Evolutionary conservation across 78 protist species (phyloP).

Genomic region (slime mould (Dictyostelium discoideum)): DNA sequence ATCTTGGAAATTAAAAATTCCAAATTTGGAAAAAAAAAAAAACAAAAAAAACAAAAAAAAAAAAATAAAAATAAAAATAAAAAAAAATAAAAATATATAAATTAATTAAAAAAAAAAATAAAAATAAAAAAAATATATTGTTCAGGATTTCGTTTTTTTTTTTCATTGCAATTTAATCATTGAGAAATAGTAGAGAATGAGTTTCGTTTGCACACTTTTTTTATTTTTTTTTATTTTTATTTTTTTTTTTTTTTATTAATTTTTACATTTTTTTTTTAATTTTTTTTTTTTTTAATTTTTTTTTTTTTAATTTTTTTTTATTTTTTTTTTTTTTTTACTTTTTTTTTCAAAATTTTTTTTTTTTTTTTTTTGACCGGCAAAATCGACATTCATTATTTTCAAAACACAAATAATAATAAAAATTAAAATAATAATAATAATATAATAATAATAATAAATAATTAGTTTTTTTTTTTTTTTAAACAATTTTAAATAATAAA

Average conservation of each 20-base stretch:
- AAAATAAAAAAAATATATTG: too few species aligned
- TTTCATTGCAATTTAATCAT: background rate
- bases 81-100: background rate
- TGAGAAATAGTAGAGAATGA: background rate
- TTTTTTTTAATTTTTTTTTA: too few species aligned
- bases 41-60: background rate
- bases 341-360: background rate
- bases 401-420: background rate
- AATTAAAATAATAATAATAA: background rate
- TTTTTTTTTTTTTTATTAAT: background rate
- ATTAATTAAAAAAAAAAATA: too few species aligned
- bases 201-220: too few species aligned
- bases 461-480: too few species aligned
- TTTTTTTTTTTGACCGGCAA: background rate
- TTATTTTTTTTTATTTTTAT: too few species aligned
- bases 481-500: background rate
- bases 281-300: too few species aligned
- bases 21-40: background rate
- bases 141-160: too few species aligned
- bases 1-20: too few species aligned
- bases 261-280: too few species aligned
- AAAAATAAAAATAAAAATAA: background rate
- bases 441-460: background rate
- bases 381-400: background rate
- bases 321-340: background rate